phyloP scores from a whole-genome alignment of 768 basidiomycete genomes.

The Plicaturopsis crispa region DNA sequence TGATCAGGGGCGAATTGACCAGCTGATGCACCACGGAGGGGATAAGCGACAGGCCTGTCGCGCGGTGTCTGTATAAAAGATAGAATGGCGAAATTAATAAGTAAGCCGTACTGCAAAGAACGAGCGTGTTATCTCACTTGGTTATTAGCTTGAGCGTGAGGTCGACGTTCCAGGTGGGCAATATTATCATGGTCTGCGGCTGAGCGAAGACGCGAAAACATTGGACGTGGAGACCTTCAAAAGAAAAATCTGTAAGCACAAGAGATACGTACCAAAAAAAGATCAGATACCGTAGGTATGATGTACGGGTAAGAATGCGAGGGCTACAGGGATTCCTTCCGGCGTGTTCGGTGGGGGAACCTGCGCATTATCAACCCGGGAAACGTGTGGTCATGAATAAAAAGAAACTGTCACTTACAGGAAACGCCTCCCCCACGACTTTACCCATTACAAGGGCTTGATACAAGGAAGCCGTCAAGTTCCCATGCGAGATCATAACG shows the following conservation, averaged over 20 bases:
- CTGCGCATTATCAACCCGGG: conserved; percentile 15
- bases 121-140: conserved; percentile 35
- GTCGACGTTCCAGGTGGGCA: conserved; percentile 56
- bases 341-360: conserved; percentile 31
- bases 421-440: conserved; percentile 25
- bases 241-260: too few relatives aligned
- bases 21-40: conserved; percentile 64
- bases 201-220: conserved; percentile 38
- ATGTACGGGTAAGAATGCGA: conserved; percentile 62
- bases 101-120: conserved; percentile 5
- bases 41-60: conserved; percentile 42
- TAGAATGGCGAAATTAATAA: conserved; percentile 1
- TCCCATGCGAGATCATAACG: conserved; percentile 70
- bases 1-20: conserved; percentile 41
- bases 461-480: conserved; percentile 37
- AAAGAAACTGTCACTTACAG: conserved; percentile 22
- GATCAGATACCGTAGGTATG: conserved; percentile 63
- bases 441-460: conserved; percentile 27
- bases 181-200: conserved; percentile 41
- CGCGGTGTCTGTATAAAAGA: conserved; percentile 35
- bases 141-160: conserved; percentile 43
- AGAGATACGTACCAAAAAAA: too few relatives aligned
- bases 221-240: conserved; percentile 45
- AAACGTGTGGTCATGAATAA: background rate
- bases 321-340: conserved; percentile 35